Evolutionary conservation across 805 yeast species (phyloP).

Genomic region (Tetrapisispora phaffii): DNA sequence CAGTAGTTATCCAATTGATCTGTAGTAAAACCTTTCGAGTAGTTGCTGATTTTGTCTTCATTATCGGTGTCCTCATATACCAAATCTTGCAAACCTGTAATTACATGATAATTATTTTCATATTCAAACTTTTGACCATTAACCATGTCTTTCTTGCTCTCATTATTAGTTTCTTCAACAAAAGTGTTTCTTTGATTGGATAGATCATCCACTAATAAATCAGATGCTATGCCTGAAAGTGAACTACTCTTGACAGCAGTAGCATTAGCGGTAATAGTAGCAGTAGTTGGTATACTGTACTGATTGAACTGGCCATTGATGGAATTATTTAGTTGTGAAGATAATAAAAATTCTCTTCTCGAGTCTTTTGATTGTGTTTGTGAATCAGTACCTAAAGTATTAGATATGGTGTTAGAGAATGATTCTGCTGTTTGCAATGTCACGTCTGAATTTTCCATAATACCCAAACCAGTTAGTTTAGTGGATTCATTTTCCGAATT

Average conservation of each 20-base stretch:
- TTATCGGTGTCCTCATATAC: slow-evolving; percentile 25
- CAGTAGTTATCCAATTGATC: slow-evolving; percentile 31
- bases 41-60: slow-evolving; percentile 22
- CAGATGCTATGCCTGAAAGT: not conserved
- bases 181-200: not conserved
- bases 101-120: slow-evolving; percentile 23
- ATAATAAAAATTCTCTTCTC: slow-evolving; percentile 1
- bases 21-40: slow-evolving; percentile 25
- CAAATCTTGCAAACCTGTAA: slow-evolving; percentile 27
- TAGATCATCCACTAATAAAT: not conserved
- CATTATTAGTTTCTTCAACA: not conserved
- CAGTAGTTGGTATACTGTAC: slow-evolving; percentile 11
- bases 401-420: not conserved
- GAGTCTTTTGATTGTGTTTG: not conserved
- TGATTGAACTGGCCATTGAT: slow-evolving; percentile 4
- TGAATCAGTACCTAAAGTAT: not conserved
- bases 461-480: not conserved
- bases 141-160: not conserved
- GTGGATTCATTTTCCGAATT: not conserved
- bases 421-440: not conserved
- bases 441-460: not conserved
- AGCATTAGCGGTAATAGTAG: slow-evolving; percentile 11
- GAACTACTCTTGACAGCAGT: slow-evolving; percentile 3
- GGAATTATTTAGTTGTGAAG: not conserved
- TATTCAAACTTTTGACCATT: slow-evolving; percentile 22